Evolutionary conservation across 306 rosid species (phyloP).

Genomic region (Neltuma alba): DNA sequence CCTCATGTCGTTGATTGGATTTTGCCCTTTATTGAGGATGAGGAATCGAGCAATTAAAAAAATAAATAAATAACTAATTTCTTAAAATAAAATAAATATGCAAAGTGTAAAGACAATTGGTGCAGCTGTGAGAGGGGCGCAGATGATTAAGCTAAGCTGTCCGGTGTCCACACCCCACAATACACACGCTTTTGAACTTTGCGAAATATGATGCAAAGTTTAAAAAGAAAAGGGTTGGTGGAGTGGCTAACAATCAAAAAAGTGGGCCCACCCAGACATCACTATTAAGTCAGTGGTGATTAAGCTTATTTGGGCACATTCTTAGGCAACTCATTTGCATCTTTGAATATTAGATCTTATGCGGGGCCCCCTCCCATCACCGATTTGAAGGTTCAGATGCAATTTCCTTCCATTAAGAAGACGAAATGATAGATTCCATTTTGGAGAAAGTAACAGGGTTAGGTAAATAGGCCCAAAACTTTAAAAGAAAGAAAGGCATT

Average conservation of each 20-base stretch:
- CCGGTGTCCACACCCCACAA: not conserved
- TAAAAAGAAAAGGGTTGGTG: conserved; percentile 2
- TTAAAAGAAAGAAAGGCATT: not conserved
- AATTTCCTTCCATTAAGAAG: not conserved
- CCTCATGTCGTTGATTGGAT: not conserved
- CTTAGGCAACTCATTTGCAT: conserved; percentile 6
- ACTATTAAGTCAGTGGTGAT: not conserved
- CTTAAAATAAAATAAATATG: not conserved
- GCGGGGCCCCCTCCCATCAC: conserved; percentile 44
- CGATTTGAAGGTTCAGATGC: conserved; percentile 35
- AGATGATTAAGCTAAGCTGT: conserved; percentile 34
- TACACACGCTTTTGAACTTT: conserved; percentile 35
- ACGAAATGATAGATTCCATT: conserved; percentile 20
- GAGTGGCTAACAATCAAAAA: conserved; percentile 39
- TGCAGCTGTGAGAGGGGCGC: conserved; percentile 39
- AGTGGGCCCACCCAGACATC: conserved; percentile 29
- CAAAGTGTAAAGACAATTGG: not conserved
- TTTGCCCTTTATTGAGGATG: not conserved
- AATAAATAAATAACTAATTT: not conserved
- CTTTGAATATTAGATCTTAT: conserved; percentile 34
- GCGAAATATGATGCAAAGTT: not conserved
- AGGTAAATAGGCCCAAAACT: not conserved
- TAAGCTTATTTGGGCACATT: conserved; percentile 33
- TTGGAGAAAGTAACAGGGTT: not conserved
- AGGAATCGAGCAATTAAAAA: not conserved